These are phyloP conservation scores for Wickerhamomyces rabaulensis DNA, from an alignment of 805 yeast genomes.

Conservation along the genomic window DNA sequence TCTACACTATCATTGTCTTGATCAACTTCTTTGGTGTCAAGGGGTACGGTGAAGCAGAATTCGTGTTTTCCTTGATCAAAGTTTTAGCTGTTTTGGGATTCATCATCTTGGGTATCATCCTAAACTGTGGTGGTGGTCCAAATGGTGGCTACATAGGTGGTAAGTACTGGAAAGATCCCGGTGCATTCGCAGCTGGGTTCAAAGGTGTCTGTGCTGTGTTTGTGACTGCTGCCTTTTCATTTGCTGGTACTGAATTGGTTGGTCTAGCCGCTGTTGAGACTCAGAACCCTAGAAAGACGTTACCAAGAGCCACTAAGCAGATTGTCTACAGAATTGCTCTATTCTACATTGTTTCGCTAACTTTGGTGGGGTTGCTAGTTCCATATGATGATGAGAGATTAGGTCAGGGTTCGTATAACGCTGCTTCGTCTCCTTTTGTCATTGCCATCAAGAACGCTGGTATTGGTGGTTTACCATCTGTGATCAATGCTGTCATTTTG, in stretches of 20 bases:
- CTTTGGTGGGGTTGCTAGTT: constrained; percentile 57
- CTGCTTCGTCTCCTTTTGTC: constrained; percentile 65
- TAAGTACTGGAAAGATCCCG: constrained; percentile 45
- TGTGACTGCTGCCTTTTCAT: constrained; percentile 47
- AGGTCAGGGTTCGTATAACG: constrained; percentile 50
- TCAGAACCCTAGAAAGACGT: constrained; percentile 46
- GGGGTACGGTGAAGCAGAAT: constrained; percentile 51
- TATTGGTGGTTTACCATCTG: constrained; percentile 52
- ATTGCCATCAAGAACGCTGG: constrained; percentile 58
- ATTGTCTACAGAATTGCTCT: constrained; percentile 50
- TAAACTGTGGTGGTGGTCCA: constrained; percentile 57
- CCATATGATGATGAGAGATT: constrained; percentile 45
- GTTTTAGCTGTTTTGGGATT: constrained; percentile 61
- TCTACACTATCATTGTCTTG: constrained; percentile 38
- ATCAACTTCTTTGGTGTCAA: constrained; percentile 50
- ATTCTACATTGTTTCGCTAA: constrained; percentile 53
- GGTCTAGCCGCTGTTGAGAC: constrained; percentile 52
- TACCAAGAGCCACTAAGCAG: constrained; percentile 52
- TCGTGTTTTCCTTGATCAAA: constrained; percentile 61
- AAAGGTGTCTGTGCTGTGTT: constrained; percentile 52
- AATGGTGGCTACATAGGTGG: constrained; percentile 42
- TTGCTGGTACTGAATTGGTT: constrained; percentile 64
- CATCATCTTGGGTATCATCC: constrained; percentile 48
- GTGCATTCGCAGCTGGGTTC: constrained; percentile 60
- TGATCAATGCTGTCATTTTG: constrained; percentile 56